Conservation (phyloP, 345 rosid genomes). For the Excoecaria agallocha region DNA sequence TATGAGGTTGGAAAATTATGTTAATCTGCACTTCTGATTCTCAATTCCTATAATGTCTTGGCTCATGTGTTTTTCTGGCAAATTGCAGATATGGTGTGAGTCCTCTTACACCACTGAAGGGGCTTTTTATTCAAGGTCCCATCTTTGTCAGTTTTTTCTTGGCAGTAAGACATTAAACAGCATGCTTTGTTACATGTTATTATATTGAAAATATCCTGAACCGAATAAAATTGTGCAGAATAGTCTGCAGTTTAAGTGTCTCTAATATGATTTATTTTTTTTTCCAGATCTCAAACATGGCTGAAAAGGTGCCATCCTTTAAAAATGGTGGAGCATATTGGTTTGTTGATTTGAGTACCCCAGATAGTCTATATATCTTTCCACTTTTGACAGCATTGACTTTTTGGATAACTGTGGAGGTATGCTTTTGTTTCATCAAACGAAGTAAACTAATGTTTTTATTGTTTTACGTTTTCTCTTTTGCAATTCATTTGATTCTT, state of each 20-base stretch:
- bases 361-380: constrained; percentile 66
- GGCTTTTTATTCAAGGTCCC: constrained; percentile 76
- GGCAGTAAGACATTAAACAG: constrained; percentile 54
- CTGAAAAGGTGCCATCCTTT: constrained; percentile 83
- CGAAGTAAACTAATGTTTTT: neutral
- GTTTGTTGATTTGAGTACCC: constrained; percentile 73
- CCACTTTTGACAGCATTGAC: constrained; percentile 63
- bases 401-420: constrained; percentile 84
- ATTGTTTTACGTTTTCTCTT: neutral
- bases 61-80: constrained; percentile 17
- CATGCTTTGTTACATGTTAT: neutral
- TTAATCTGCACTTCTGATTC: neutral
- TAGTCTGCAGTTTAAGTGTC: constrained; percentile 1
- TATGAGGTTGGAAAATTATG: neutral
- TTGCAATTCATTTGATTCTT: neutral
- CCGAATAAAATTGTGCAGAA: neutral
- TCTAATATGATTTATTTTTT: constrained; percentile 3
- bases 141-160: constrained; percentile 72
- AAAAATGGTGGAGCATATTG: constrained; percentile 76
- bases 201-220: neutral
- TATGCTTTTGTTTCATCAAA: constrained; percentile 25
- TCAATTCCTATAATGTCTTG: neutral
- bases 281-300: constrained; percentile 75
- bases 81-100: constrained; percentile 77
- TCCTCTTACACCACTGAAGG: constrained; percentile 82